A percentile compares a stretch with the other conserved stretches of the same genome.
These are phyloP conservation scores for Castanea sativa DNA, from an alignment of 306 rosid species.

Conservation along the genomic window DNA sequence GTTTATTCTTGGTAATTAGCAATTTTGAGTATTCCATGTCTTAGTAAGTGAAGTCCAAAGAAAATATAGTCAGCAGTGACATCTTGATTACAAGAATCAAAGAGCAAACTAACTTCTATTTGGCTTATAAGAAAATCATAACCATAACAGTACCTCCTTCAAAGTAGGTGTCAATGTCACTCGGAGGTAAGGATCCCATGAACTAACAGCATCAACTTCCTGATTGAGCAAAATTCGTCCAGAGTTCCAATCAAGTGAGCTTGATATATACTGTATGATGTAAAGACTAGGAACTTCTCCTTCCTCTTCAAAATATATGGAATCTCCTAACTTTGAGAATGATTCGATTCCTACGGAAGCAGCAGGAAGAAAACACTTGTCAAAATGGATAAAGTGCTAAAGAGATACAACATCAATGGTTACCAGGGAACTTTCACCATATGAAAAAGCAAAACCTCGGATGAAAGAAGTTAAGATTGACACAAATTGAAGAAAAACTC, in stretches of 20 bases:
- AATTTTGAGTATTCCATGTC: neutral
- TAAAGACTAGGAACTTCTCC: constrained; percentile 54
- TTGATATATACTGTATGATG: constrained; percentile 77
- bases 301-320: constrained; percentile 84
- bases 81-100: neutral
- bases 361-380: constrained; percentile 7
- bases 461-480: constrained; percentile 2
- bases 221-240: constrained; percentile 50
- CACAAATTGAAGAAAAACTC: neutral
- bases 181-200: constrained; percentile 63
- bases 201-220: constrained; percentile 49
- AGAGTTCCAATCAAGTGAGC: constrained; percentile 70
- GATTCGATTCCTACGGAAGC: constrained; percentile 64
- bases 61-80: neutral
- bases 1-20: neutral
- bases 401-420: neutral
- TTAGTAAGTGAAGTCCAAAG: neutral
- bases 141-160: constrained; percentile 26
- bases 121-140: neutral
- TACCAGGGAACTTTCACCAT: neutral
- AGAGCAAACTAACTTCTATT: neutral
- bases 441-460: neutral
- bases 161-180: constrained; percentile 51
- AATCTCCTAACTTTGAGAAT: constrained; percentile 87
- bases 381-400: neutral